phyloP scores from a whole-genome alignment of 2,329 filamentous ascomycete genomes.

The Fusarium miscanthi region DNA sequence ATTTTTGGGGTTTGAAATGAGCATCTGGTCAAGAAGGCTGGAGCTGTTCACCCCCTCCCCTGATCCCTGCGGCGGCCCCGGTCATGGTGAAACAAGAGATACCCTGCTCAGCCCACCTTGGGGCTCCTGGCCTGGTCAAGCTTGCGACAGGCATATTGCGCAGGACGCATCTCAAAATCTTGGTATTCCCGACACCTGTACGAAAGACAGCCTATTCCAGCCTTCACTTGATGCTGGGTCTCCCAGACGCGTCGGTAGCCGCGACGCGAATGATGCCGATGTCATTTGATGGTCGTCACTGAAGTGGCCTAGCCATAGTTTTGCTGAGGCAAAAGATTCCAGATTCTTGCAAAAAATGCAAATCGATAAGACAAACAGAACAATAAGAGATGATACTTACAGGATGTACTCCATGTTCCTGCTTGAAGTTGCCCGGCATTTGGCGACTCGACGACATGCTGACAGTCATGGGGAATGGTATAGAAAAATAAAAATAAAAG shows the following conservation, averaged over 20 bases:
- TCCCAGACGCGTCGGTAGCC: slow-evolving; percentile 29
- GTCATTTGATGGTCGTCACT: neutral
- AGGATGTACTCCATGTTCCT: slow-evolving; percentile 44
- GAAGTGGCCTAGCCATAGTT: neutral
- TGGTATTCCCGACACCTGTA: slow-evolving; percentile 39
- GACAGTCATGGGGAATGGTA: slow-evolving; percentile 39
- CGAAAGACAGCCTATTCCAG: slow-evolving; percentile 10
- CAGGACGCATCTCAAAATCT: slow-evolving; percentile 26
- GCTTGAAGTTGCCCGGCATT: slow-evolving; percentile 46
- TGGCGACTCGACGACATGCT: slow-evolving; percentile 48
- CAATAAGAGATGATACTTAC: slow-evolving; percentile 43
- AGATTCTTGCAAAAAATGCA: neutral
- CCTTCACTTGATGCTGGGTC: slow-evolving; percentile 40
- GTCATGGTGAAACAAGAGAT: slow-evolving; percentile 63
- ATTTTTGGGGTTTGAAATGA: slow-evolving; percentile 34
- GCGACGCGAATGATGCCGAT: slow-evolving; percentile 17
- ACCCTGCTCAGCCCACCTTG: slow-evolving; percentile 60
- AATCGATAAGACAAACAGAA: neutral
- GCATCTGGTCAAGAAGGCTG: slow-evolving; percentile 30
- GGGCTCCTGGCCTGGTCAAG: slow-evolving; percentile 56
- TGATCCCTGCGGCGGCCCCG: slow-evolving; percentile 51
- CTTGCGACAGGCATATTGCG: slow-evolving; percentile 55
- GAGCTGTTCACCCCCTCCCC: slow-evolving; percentile 39
- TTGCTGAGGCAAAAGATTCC: neutral
- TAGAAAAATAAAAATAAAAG: neutral